Conservation (phyloP, 2,329 filamentous ascomycete species). For the Ascochyta fabae region DNA sequence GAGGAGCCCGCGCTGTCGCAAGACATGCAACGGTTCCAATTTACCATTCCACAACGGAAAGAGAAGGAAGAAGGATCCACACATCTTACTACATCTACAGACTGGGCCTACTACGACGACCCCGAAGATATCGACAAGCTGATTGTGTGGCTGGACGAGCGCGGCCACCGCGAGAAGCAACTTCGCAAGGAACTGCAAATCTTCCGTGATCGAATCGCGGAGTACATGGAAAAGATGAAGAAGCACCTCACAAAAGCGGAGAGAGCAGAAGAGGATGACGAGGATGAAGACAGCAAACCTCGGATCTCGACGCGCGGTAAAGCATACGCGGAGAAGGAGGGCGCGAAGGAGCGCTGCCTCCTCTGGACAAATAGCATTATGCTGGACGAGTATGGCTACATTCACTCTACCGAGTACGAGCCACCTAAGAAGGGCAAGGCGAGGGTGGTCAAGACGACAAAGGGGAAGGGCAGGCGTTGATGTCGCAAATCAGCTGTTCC, state of each 20-base stretch:
- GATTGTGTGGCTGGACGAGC: slow-evolving; percentile 85
- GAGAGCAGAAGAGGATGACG: slow-evolving; percentile 56
- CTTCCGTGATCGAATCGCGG: slow-evolving; percentile 77
- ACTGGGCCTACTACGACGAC: slow-evolving; percentile 93
- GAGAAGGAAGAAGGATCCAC: slow-evolving; percentile 83
- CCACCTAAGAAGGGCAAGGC: slow-evolving; percentile 57
- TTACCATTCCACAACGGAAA: slow-evolving; percentile 87
- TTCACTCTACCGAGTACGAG: slow-evolving; percentile 63
- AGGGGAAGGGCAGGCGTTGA: slow-evolving; percentile 38
- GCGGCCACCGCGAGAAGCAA: slow-evolving; percentile 84
- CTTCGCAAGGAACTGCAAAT: slow-evolving; percentile 83
- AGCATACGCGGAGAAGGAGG: slow-evolving; percentile 61
- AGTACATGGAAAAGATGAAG: slow-evolving; percentile 81
- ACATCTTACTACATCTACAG: slow-evolving; percentile 74
- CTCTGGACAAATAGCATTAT: slow-evolving; percentile 71
- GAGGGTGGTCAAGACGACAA: slow-evolving; percentile 38
- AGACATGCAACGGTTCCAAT: slow-evolving; percentile 77
- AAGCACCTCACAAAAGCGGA: slow-evolving; percentile 68
- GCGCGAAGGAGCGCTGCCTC: slow-evolving; percentile 64
- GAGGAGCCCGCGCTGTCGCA: slow-evolving; percentile 71
- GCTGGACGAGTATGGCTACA: slow-evolving; percentile 63
- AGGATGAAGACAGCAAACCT: slow-evolving; percentile 56
- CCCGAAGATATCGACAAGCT: slow-evolving; percentile 78
- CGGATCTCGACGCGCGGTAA: slow-evolving; percentile 70
- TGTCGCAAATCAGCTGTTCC: neutral